Base-by-base conservation (phyloP, 306 rosid genomes). In the Vicia faba region DNA sequence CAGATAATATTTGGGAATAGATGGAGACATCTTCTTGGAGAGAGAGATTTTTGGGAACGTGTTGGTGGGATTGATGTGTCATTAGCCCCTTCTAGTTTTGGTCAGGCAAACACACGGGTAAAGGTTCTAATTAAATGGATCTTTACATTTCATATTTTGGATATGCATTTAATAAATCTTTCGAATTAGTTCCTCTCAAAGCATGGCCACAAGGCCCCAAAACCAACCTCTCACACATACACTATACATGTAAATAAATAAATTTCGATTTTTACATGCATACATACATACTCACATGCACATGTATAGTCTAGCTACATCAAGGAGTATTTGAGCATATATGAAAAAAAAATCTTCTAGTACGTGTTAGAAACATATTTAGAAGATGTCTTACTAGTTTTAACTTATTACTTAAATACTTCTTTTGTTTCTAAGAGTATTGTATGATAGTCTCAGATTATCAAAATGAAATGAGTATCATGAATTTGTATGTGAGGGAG, bases 81-180 rank as follows among this genome's bases (percentile, higher is more conserved):
- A 62, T 82, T 93, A 84, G 85, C 91, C 81, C 98, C 98, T 39
- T 93, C 97, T 69, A 82, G 96, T 88, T 89, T 93, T 88, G 98
- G 97, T 68, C 96, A 89, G 76, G 98, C 98, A 74, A 92, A 92
- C 82, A 92, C 98, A 45, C 78, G 85, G 89, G 98, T 89, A 81
- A 70, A 54, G 69, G 67, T 60, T 48, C 51, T 77, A 56, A 63
- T 41, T 20, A 18, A 20, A 44, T 40, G 45, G 55, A 25, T 70
- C 12, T 19, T 76, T 56, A 3, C 38, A 61, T 61, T 59, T 72
- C 50, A 58, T 16, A n/a, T 61, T 54, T 50, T 38, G 60, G 67
- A 13, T 50, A 4, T 79, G 65, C 36, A 25, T 54, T 61, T 64
- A 23, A 36, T 72, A 23, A 31, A 13, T 64, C 35, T 74, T 74